Conservation (phyloP, 805 yeast genomes). For the Saccharomycopsis selenospora region DNA sequence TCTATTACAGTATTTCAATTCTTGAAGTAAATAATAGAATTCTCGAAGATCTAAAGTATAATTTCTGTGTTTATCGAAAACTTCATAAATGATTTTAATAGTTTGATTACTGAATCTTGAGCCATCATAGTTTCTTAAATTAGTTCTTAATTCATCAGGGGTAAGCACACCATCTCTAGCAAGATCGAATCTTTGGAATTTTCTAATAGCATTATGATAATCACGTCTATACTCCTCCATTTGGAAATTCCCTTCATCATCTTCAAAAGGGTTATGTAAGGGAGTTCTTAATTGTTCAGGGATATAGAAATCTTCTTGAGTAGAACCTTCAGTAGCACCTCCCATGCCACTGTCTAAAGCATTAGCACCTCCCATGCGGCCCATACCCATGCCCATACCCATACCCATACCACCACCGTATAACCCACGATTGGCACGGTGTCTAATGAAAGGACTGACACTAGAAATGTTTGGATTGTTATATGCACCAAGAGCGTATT, state of each 20-base stretch:
- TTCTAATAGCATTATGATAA: constrained; percentile 1
- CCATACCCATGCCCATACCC: not conserved
- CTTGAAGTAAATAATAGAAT: constrained; percentile 62
- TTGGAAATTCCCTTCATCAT: constrained; percentile 7
- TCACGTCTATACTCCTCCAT: constrained; percentile 2
- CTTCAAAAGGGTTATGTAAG: constrained; percentile 15
- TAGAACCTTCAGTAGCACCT: not conserved
- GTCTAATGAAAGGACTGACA: not conserved
- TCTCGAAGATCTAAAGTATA: constrained; percentile 48
- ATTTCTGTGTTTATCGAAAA: constrained; percentile 49
- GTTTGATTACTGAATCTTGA: constrained; percentile 55
- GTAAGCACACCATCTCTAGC: constrained; percentile 15
- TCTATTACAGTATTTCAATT: constrained; percentile 58
- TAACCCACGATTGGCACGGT: too few relatives aligned
- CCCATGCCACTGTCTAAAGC: not conserved
- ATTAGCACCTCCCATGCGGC: not conserved
- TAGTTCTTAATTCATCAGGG: constrained; percentile 44
- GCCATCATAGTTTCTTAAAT: constrained; percentile 57
- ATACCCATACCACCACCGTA: not conserved
- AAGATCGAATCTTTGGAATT: constrained; percentile 15
- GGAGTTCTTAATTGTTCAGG: constrained; percentile 16
- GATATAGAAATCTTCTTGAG: constrained; percentile 3
- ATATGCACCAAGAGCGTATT: constrained; percentile 6
- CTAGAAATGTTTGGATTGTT: not conserved
- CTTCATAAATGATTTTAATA: constrained; percentile 51